phyloP scores from a whole-genome alignment of 75 land plant genomes.

The Picea glauca region DNA sequence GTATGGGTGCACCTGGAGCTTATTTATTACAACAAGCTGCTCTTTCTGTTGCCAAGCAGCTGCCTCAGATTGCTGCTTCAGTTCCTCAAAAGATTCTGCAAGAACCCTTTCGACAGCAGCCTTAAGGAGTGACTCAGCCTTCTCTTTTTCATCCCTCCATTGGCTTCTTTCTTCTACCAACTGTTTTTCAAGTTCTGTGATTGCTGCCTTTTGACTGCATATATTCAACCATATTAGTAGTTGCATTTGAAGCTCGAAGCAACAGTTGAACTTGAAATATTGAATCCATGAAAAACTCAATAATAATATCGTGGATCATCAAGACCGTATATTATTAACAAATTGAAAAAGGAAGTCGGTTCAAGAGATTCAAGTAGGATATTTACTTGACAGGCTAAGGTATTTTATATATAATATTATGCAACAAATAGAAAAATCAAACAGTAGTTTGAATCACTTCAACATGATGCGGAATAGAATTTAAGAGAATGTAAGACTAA shows the following conservation, averaged over 20 bases:
- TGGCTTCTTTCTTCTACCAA: slow-evolving; percentile 83
- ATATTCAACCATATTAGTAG: neutral
- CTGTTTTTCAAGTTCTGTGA: slow-evolving; percentile 68
- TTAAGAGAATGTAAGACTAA: neutral
- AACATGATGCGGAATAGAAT: neutral
- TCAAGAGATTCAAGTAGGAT: neutral
- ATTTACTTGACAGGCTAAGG: neutral
- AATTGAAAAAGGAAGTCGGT: neutral
- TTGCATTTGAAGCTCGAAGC: neutral
- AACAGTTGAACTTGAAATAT: neutral
- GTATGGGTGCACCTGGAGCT: slow-evolving; percentile 60
- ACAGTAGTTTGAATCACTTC: neutral
- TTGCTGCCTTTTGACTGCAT: slow-evolving; percentile 71
- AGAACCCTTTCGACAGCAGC: slow-evolving; percentile 63
- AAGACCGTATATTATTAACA: neutral
- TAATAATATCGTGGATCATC: neutral
- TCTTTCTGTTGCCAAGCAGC: slow-evolving; percentile 64
- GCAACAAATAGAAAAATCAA: neutral
- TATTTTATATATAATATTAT: no score
- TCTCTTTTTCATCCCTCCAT: slow-evolving; percentile 74
- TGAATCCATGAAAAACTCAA: neutral
- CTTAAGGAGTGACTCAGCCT: slow-evolving; percentile 62
- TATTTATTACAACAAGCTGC: slow-evolving; percentile 64
- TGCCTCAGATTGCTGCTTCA: slow-evolving; percentile 59
- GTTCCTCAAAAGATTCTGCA: slow-evolving; percentile 66